Conservation (phyloP, 2,329 filamentous ascomycete genomes). For the Apiospora marii region DNA sequence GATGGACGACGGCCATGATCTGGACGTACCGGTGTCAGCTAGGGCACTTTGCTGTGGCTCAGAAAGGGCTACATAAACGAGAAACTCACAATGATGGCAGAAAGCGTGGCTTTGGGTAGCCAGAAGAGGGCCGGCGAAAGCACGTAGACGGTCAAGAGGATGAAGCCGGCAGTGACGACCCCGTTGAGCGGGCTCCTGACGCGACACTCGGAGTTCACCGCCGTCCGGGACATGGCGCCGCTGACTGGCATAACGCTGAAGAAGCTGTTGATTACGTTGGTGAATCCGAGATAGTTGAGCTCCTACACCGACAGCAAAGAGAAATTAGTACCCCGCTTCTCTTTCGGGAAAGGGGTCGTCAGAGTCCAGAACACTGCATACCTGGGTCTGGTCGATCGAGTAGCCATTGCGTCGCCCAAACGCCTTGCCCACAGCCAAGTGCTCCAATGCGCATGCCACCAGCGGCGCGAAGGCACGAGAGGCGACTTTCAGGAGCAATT, state of each 20-base stretch:
- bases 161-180: conserved; percentile 66
- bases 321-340: background rate
- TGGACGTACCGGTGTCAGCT: conserved; percentile 29
- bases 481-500: conserved; percentile 61
- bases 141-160: conserved; percentile 68
- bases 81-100: conserved; percentile 64
- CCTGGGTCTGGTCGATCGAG: conserved; percentile 62
- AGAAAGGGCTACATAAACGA: background rate
- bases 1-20: conserved; percentile 69
- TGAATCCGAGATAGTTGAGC: conserved; percentile 67
- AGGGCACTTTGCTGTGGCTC: too few species aligned
- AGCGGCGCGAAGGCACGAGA: conserved; percentile 66
- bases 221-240: conserved; percentile 72
- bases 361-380: background rate
- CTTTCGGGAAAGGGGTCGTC: too few species aligned
- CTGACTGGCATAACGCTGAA: conserved; percentile 71
- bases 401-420: conserved; percentile 70
- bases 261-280: conserved; percentile 70
- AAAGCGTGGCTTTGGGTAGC: conserved; percentile 71
- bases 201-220: conserved; percentile 70
- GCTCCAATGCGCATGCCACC: conserved; percentile 67
- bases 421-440: conserved; percentile 69
- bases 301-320: conserved; percentile 53
- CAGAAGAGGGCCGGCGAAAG: conserved; percentile 69
- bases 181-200: conserved; percentile 69